phyloP scores from a whole-genome alignment of 257 asterid species.

The Handroanthus guayacan region DNA sequence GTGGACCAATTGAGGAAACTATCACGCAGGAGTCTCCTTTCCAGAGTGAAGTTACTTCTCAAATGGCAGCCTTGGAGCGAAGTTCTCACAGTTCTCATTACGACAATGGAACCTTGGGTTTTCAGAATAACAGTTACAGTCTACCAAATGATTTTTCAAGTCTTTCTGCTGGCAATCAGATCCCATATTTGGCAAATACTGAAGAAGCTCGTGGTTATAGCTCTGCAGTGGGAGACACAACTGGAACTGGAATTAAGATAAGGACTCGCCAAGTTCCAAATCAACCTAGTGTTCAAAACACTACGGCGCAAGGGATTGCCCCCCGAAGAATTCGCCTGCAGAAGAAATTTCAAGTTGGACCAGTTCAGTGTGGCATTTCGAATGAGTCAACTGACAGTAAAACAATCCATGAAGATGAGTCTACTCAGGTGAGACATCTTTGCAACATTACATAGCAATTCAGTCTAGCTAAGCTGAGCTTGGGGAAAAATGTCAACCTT shows the following conservation, averaged over 20 bases:
- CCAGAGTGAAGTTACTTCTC: slow-evolving; percentile 46
- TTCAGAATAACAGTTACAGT: slow-evolving; percentile 23
- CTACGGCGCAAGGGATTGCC: slow-evolving; percentile 66
- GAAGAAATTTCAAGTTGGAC: slow-evolving; percentile 60
- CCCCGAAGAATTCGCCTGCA: slow-evolving; percentile 70
- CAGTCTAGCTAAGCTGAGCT: no score
- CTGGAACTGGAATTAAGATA: slow-evolving; percentile 63
- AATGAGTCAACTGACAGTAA: slow-evolving; percentile 39
- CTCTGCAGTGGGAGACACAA: slow-evolving; percentile 36
- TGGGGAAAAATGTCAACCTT: no score
- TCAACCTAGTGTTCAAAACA: slow-evolving; percentile 24
- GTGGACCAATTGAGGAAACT: slow-evolving; percentile 43
- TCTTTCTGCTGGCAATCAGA: slow-evolving; percentile 41
- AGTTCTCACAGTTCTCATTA: slow-evolving; percentile 25
- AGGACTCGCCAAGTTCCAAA: slow-evolving; percentile 51
- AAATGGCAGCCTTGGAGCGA: slow-evolving; percentile 26
- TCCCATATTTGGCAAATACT: slow-evolving; percentile 19
- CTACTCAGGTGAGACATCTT: slow-evolving; percentile 55
- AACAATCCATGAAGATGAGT: slow-evolving; percentile 34
- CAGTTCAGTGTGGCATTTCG: slow-evolving; percentile 49
- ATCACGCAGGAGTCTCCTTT: slow-evolving; percentile 51
- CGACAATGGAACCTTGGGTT: slow-evolving; percentile 31
- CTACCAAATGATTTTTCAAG: slow-evolving; percentile 32
- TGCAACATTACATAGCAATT: neutral
- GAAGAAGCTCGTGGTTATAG: slow-evolving; percentile 32